Percentiles rank a stretch among this genome's conserved stretches.
Conservation (phyloP, 2,329 filamentous ascomycete genomes). For the Fusarium guadeloupense region DNA sequence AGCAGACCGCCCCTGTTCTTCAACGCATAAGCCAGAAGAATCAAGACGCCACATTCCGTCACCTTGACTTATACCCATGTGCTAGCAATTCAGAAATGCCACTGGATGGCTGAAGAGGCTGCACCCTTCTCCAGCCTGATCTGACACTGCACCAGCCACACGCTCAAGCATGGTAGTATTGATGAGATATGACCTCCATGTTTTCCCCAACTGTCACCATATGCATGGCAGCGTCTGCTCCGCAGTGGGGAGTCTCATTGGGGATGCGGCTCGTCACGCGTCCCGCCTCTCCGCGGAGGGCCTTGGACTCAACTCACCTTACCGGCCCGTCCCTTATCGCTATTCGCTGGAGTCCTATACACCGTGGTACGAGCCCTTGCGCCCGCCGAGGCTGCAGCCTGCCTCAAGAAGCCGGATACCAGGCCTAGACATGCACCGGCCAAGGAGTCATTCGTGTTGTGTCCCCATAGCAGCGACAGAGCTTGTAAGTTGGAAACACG, state of each 20-base stretch:
- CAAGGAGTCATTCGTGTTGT: constrained; percentile 37
- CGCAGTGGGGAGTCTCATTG: constrained; percentile 11
- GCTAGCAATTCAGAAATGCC: neutral
- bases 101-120: constrained; percentile 5
- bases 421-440: constrained; percentile 32
- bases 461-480: too few species aligned
- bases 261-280: constrained; percentile 36
- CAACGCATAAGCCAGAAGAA: constrained; percentile 5
- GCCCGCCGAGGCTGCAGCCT: constrained; percentile 26
- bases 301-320: constrained; percentile 15
- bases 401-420: constrained; percentile 17
- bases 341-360: constrained; percentile 31
- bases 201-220: constrained; percentile 14
- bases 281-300: constrained; percentile 14
- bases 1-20: constrained; percentile 10
- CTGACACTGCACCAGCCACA: constrained; percentile 23
- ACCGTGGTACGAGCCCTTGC: constrained; percentile 34
- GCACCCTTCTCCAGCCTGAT: constrained; percentile 26
- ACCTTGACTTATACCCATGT: constrained; percentile 4
- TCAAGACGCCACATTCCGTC: constrained; percentile 25
- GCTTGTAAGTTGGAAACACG: too few species aligned
- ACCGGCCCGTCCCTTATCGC: constrained; percentile 20
- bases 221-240: constrained; percentile 18
- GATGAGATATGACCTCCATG: neutral
- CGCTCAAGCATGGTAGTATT: neutral